A percentile compares a stretch with the other conserved stretches of the same genome.
These are phyloP conservation scores for Ophiostoma quercus DNA, from an alignment of 2,329 filamentous ascomycete genomes.

Conservation along the genomic window DNA sequence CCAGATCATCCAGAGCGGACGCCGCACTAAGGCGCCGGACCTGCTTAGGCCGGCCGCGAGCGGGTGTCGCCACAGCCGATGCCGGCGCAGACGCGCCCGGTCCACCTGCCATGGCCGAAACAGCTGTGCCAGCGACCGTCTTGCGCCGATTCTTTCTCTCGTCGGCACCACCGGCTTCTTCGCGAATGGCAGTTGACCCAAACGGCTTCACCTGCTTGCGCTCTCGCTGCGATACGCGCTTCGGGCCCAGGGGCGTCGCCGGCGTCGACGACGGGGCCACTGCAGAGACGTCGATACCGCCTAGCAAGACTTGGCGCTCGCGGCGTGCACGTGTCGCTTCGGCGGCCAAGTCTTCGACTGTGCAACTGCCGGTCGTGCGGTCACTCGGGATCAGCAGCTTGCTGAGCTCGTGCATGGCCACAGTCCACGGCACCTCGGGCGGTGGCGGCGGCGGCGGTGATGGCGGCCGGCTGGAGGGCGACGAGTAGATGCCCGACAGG, in stretches of 20 bases:
- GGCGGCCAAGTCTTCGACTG: slow-evolving; percentile 69
- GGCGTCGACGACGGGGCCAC: slow-evolving; percentile 25
- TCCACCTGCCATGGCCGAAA: slow-evolving; percentile 34
- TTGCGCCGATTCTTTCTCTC: slow-evolving; percentile 46
- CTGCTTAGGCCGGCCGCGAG: slow-evolving; percentile 33
- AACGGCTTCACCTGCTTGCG: slow-evolving; percentile 56
- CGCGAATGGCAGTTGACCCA: slow-evolving; percentile 41
- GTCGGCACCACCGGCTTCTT: slow-evolving; percentile 41
- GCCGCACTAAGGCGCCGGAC: slow-evolving; percentile 48
- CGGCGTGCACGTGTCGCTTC: slow-evolving; percentile 58
- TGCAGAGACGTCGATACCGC: slow-evolving; percentile 23
- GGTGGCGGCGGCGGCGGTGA: slow-evolving; percentile 60
- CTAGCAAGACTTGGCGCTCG: slow-evolving; percentile 52
- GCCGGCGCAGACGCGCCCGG: slow-evolving; percentile 29
- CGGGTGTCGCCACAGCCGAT: background rate
- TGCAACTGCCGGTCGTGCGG: slow-evolving; percentile 70
- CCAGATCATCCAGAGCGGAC: slow-evolving; percentile 34
- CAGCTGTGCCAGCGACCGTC: slow-evolving; percentile 46
- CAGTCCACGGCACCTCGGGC: slow-evolving; percentile 79
- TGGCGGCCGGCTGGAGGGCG: slow-evolving; percentile 31
- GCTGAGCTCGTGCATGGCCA: slow-evolving; percentile 76
- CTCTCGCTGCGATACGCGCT: slow-evolving; percentile 68
- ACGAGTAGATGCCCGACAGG: slow-evolving; percentile 38
- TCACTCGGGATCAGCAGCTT: slow-evolving; percentile 73
- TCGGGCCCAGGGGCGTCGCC: slow-evolving; percentile 39